Conservation (phyloP, 371 early-diverging fungal species). For the Mortierella sp. region DNA sequence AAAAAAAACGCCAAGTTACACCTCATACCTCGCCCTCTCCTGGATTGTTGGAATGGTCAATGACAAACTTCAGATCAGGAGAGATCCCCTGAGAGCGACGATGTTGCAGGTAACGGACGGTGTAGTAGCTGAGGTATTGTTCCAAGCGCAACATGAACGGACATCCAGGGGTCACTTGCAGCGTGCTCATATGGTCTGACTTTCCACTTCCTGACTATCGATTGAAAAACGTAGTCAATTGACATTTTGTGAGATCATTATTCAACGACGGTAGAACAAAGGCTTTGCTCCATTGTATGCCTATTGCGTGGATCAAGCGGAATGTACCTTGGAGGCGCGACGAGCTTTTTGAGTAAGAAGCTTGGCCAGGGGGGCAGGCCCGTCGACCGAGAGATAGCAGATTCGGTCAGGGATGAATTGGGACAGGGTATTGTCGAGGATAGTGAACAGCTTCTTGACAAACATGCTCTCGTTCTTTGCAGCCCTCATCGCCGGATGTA, state of each 20-base stretch:
- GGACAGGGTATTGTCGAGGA: constrained; percentile 33
- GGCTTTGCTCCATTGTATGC: not conserved
- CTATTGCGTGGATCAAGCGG: not conserved
- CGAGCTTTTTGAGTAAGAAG: constrained; percentile 47
- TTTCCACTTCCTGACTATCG: not conserved
- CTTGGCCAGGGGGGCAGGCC: constrained; percentile 53
- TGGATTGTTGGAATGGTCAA: constrained; percentile 55
- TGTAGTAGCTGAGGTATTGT: constrained; percentile 50
- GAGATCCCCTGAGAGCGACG: constrained; percentile 33
- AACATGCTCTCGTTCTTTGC: constrained; percentile 46
- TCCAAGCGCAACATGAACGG: constrained; percentile 56
- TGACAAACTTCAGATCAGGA: constrained; percentile 56
- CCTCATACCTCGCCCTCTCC: constrained; percentile 55
- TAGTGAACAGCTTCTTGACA: constrained; percentile 49
- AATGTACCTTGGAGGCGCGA: constrained; percentile 33
- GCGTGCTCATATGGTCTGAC: constrained; percentile 35
- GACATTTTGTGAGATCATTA: too few species aligned
- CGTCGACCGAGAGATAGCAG: constrained; percentile 55
- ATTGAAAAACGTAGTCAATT: not conserved
- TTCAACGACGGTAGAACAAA: not conserved
- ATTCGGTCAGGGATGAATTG: constrained; percentile 47
- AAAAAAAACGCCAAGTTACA: not conserved
- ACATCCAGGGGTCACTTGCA: constrained; percentile 56
- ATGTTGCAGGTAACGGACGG: constrained; percentile 53
- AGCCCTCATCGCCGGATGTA: constrained; percentile 44